These are phyloP conservation scores for Avena eriantha DNA, from an alignment of 176 grass and related monocot genomes.

Conservation along the genomic window DNA sequence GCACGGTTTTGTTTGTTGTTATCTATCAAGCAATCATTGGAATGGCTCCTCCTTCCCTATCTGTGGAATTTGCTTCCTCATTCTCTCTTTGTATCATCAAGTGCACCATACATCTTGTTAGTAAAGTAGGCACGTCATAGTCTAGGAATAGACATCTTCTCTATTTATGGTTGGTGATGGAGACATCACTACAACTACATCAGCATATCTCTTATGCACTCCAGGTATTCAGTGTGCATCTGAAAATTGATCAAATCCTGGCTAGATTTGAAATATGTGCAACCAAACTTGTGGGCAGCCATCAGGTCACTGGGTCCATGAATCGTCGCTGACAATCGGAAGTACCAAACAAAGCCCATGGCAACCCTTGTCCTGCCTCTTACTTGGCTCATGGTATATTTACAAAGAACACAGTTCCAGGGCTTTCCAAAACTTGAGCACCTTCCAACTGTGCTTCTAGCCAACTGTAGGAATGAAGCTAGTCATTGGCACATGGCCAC, in stretches of 20 bases:
- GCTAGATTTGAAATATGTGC: constrained; percentile 9
- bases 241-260: constrained; percentile 1
- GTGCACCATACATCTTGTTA: background rate
- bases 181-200: background rate
- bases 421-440: constrained; percentile 1
- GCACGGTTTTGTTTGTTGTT: background rate
- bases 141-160: background rate
- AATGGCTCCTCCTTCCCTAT: background rate
- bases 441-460: constrained; percentile 14
- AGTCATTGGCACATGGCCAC: constrained; percentile 5
- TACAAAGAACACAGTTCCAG: constrained; percentile 1
- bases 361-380: background rate
- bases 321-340: background rate
- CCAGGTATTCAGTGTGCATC: background rate
- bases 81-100: background rate
- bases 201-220: background rate
- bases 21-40: background rate
- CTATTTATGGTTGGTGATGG: background rate
- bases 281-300: background rate
- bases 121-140: background rate
- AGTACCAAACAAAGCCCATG: background rate
- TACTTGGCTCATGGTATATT: constrained; percentile 7
- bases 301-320: background rate
- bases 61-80: background rate
- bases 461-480: background rate